Conservation (phyloP, 192 early-diverging fungal genomes). For the Coemansia sp. region DNA sequence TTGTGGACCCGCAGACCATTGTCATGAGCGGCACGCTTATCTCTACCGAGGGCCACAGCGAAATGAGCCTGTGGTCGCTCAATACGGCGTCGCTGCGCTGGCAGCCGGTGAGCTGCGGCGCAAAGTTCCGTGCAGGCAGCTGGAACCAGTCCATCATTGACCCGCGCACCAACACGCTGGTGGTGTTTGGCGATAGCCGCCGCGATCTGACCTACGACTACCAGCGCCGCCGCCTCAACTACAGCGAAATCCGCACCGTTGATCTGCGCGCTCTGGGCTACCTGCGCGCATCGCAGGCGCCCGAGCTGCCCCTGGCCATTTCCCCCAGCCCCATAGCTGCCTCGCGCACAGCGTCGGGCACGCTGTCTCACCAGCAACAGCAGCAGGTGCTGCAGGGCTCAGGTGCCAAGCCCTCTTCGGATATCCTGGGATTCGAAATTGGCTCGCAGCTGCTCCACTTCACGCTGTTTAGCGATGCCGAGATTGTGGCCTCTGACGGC, state of each 20-base stretch:
- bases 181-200: slow-evolving; percentile 70
- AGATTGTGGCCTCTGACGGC: slow-evolving; percentile 35
- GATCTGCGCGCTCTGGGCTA: slow-evolving; percentile 72
- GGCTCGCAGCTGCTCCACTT: slow-evolving; percentile 47
- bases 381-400: slow-evolving; percentile 11
- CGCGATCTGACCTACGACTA: slow-evolving; percentile 73
- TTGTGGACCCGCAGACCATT: slow-evolving; percentile 66
- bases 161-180: slow-evolving; percentile 61
- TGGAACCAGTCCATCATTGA: slow-evolving; percentile 76
- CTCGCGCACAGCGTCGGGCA: slow-evolving; percentile 16
- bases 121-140: slow-evolving; percentile 65
- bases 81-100: slow-evolving; percentile 62
- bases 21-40: slow-evolving; percentile 72
- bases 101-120: slow-evolving; percentile 68
- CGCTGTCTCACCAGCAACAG: slow-evolving; percentile 5
- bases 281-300: slow-evolving; percentile 44
- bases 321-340: slow-evolving; percentile 32
- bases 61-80: slow-evolving; percentile 72
- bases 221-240: slow-evolving; percentile 75
- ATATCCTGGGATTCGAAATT: slow-evolving; percentile 27
- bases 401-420: slow-evolving; percentile 2
- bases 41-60: slow-evolving; percentile 59
- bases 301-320: slow-evolving; percentile 33
- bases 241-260: slow-evolving; percentile 69
- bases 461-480: slow-evolving; percentile 46